Conservation (phyloP, 2,329 filamentous ascomycete genomes). For the Cladosporium sp. region DNA sequence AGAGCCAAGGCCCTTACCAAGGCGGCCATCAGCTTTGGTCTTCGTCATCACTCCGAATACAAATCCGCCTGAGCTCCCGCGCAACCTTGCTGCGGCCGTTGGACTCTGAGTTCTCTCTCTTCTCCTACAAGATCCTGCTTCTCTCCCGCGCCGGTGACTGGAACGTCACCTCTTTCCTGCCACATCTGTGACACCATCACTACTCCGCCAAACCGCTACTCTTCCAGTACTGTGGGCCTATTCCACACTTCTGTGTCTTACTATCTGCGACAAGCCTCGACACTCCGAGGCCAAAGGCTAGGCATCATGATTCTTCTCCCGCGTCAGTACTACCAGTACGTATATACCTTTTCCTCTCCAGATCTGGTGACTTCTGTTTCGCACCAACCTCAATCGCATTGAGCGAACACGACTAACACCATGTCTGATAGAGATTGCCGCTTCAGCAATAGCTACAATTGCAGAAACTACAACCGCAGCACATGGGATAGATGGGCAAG, state of each 20-base stretch:
- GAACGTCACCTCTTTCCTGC: too few species aligned
- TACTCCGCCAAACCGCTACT: too few species aligned
- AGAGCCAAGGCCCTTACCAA: slow-evolving; percentile 3
- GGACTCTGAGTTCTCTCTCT: not conserved
- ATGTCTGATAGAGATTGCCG: too few species aligned
- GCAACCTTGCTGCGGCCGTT: too few species aligned
- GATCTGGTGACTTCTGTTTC: too few species aligned
- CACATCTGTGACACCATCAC: too few species aligned
- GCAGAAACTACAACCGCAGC: slow-evolving; percentile 23
- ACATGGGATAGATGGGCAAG: slow-evolving; percentile 73
- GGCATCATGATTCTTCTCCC: slow-evolving; percentile 6
- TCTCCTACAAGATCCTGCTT: not conserved
- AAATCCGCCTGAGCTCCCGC: not conserved
- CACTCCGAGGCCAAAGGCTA: not conserved
- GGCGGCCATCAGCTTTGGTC: slow-evolving; percentile 1
- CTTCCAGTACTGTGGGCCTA: not conserved
- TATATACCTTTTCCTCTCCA: too few species aligned
- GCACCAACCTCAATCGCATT: too few species aligned
- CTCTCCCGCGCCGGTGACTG: not conserved
- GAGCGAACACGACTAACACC: too few species aligned
- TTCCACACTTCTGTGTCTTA: not conserved
- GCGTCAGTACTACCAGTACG: slow-evolving; percentile 10
- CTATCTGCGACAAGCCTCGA: slow-evolving; percentile 5
- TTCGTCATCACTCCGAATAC: slow-evolving; percentile 8
- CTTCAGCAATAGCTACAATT: slow-evolving; percentile 31